A percentile compares a stretch with the other conserved stretches of the same genome.
Evolutionary conservation across 192 early-diverging fungal species (phyloP).

Genomic region (Linnemannia schmuckeri): DNA sequence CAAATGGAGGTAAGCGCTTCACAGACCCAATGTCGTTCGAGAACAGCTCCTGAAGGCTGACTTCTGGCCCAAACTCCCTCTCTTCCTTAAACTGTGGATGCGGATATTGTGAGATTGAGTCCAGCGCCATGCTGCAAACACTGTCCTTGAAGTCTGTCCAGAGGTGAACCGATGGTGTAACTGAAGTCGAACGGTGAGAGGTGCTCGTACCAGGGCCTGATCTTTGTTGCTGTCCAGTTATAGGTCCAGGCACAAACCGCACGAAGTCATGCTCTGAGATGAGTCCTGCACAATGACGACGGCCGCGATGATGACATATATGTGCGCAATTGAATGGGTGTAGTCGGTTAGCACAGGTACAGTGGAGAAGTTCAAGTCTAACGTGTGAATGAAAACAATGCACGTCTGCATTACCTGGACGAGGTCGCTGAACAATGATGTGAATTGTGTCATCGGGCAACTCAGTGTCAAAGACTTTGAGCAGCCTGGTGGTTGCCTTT

Average conservation of each 20-base stretch:
- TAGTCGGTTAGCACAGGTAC: too few relatives aligned
- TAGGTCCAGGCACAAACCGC: neutral
- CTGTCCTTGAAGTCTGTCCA: neutral
- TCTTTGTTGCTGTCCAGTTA: neutral
- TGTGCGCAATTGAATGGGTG: too few relatives aligned
- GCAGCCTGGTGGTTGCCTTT: too few relatives aligned
- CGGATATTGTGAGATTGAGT: neutral
- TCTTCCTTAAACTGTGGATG: slow-evolving; percentile 9
- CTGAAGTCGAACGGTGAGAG: neutral
- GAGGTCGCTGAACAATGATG: neutral
- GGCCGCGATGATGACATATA: too few relatives aligned
- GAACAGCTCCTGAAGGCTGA: neutral
- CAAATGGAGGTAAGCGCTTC: neutral
- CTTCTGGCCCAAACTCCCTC: neutral
- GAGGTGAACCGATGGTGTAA: neutral
- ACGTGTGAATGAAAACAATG: too few relatives aligned
- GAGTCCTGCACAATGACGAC: neutral
- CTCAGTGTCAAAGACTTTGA: too few relatives aligned
- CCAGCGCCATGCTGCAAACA: slow-evolving; percentile 1
- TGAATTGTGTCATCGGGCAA: neutral
- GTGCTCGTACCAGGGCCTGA: neutral
- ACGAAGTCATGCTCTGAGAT: neutral
- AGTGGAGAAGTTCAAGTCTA: too few relatives aligned
- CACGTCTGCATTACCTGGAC: neutral
- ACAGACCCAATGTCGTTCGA: slow-evolving; percentile 1